These are phyloP conservation scores for Cyamopsis tetragonoloba DNA, from an alignment of 306 rosid species.

Conservation along the genomic window DNA sequence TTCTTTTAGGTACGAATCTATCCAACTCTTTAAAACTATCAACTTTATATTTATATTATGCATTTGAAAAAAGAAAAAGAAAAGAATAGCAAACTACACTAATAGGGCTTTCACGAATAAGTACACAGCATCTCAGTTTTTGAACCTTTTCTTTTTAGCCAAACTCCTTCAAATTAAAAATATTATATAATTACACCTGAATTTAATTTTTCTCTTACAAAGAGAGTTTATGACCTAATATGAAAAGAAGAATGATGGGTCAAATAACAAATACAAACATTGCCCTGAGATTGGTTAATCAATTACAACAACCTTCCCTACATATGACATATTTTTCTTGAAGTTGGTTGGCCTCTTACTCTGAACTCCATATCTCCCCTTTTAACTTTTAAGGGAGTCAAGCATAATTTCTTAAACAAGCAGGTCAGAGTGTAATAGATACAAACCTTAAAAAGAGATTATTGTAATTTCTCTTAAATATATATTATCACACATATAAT, in stretches of 20 bases:
- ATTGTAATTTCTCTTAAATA: no score
- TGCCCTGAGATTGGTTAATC: no score
- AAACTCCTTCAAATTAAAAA: neutral
- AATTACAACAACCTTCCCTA: no score
- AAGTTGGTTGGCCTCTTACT: no score
- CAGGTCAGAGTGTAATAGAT: no score
- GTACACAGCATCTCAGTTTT: neutral
- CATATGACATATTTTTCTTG: no score
- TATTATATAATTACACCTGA: neutral
- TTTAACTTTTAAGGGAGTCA: no score
- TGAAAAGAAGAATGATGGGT: neutral
- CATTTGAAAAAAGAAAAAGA: neutral
- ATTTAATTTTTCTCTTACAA: neutral
- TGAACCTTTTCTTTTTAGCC: conserved; percentile 8
- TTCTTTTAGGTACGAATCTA: neutral
- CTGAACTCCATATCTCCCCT: no score
- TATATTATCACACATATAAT: no score
- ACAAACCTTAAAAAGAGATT: no score
- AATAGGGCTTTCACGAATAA: neutral
- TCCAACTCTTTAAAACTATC: neutral
- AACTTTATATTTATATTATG: conserved; percentile 11
- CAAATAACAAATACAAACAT: no score
- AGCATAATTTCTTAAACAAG: no score
- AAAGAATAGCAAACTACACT: neutral
- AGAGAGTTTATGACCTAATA: conserved; percentile 14